phyloP scores from a whole-genome alignment of 1,284 basidiomycete genomes.

The Paramarasmius palmivorus region DNA sequence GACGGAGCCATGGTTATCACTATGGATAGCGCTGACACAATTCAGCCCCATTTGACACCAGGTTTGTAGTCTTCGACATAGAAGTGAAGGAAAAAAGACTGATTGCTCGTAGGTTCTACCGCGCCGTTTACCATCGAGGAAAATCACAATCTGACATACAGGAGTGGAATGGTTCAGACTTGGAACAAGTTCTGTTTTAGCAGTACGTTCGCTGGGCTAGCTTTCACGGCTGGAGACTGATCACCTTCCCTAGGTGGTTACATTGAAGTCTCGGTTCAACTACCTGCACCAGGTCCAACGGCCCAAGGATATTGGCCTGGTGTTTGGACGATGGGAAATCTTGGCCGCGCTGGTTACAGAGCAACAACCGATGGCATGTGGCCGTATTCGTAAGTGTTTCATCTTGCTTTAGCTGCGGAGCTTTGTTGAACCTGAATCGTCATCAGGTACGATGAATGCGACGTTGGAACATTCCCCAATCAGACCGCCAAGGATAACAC shows the following conservation, averaged over 20 bases:
- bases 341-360: conserved; percentile 80
- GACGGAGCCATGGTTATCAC: conserved; percentile 75
- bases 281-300: not conserved
- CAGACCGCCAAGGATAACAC: conserved; percentile 55
- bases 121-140: conserved; percentile 40
- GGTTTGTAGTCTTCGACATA: conserved; percentile 12
- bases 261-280: conserved; percentile 53
- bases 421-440: conserved; percentile 22
- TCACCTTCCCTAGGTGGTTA: conserved; percentile 50
- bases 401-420: not conserved
- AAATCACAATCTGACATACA: conserved; percentile 69
- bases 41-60: conserved; percentile 7
- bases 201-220: conserved; percentile 23
- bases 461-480: conserved; percentile 79
- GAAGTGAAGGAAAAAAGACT: too few species aligned
- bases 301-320: conserved; percentile 57
- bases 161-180: conserved; percentile 65
- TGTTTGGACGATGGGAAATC: conserved; percentile 92
- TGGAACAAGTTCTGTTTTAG: conserved; percentile 91
- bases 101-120: conserved; percentile 26
- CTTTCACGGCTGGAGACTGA: conserved; percentile 21
- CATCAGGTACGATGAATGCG: conserved; percentile 66
- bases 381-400: conserved; percentile 48
- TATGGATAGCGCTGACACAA: conserved; percentile 43
- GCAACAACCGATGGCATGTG: conserved; percentile 82